Evolutionary conservation across 192 early-diverging fungal species (phyloP).

Genomic region (Coemansia brasiliensis): DNA sequence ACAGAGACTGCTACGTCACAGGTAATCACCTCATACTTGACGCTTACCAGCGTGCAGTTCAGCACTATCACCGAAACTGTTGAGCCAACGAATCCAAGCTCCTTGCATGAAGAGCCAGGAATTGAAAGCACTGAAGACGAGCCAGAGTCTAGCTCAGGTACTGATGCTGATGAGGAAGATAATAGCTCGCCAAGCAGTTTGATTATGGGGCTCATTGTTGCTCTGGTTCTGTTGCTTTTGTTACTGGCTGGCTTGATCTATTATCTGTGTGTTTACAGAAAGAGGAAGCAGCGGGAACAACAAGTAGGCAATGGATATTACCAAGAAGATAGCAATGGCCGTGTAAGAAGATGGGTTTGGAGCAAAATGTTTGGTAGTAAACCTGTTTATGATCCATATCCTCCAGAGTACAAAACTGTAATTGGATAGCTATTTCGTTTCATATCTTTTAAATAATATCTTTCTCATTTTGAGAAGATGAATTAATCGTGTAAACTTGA

Average conservation of each 20-base stretch:
- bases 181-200: not conserved
- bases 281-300: conserved; percentile 9
- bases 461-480: too few species aligned
- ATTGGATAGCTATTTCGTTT: too few species aligned
- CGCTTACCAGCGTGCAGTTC: not conserved
- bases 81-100: too few species aligned
- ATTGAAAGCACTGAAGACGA: too few species aligned
- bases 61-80: not conserved
- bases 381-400: too few species aligned
- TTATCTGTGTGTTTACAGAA: conserved; percentile 10
- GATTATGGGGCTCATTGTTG: conserved; percentile 4
- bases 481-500: too few species aligned
- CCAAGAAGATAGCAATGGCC: not conserved
- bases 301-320: not conserved
- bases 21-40: not conserved
- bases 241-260: not conserved
- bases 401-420: too few species aligned
- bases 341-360: not conserved
- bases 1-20: not conserved
- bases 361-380: too few species aligned
- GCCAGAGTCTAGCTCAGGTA: too few species aligned
- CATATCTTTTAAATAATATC: too few species aligned
- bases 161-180: not conserved
- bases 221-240: not conserved
- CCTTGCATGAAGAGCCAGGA: too few species aligned